Evolutionary conservation across 2,329 filamentous ascomycete species (phyloP).

Genomic region (Ophiocordyceps camponoti-rufipedis): DNA sequence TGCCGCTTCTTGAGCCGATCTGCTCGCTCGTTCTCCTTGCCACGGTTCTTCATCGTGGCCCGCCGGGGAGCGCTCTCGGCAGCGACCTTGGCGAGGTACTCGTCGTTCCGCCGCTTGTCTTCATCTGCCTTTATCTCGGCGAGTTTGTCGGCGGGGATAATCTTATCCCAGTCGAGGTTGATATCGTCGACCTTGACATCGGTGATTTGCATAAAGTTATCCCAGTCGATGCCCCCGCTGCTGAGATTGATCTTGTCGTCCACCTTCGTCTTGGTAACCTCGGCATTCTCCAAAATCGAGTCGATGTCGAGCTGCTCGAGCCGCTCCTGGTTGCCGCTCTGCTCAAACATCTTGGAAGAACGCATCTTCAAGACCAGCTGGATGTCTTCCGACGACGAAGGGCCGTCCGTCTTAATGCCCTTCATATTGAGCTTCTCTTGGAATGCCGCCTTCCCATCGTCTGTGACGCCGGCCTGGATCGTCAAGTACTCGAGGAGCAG

Average conservation of each 20-base stretch:
- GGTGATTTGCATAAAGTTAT: conserved; percentile 94
- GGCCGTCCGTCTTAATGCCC: conserved; percentile 55
- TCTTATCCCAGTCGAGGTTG: conserved; percentile 85
- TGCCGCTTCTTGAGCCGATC: conserved; percentile 50
- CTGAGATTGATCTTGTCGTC: conserved; percentile 82
- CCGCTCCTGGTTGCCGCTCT: conserved; percentile 89
- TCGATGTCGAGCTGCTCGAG: conserved; percentile 96
- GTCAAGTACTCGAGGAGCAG: conserved; percentile 93
- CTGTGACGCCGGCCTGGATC: conserved; percentile 90
- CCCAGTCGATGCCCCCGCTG: conserved; percentile 67
- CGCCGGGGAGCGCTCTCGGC: conserved; percentile 73
- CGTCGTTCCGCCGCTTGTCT: conserved; percentile 64
- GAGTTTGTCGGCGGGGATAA: conserved; percentile 86
- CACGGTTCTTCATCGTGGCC: conserved; percentile 42
- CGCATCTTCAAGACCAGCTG: conserved; percentile 92
- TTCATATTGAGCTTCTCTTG: conserved; percentile 63
- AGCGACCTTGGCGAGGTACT: conserved; percentile 64
- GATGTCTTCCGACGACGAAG: conserved; percentile 84
- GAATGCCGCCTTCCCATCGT: conserved; percentile 73
- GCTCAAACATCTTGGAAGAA: conserved; percentile 98
- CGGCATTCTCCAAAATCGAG: conserved; percentile 87
- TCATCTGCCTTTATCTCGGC: conserved; percentile 82
- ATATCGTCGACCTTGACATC: conserved; percentile 84
- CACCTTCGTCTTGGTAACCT: conserved; percentile 91
- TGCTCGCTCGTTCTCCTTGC: conserved; percentile 41